These are phyloP conservation scores for Candida adriatica DNA, from an alignment of 805 yeast genomes.

Conservation along the genomic window DNA sequence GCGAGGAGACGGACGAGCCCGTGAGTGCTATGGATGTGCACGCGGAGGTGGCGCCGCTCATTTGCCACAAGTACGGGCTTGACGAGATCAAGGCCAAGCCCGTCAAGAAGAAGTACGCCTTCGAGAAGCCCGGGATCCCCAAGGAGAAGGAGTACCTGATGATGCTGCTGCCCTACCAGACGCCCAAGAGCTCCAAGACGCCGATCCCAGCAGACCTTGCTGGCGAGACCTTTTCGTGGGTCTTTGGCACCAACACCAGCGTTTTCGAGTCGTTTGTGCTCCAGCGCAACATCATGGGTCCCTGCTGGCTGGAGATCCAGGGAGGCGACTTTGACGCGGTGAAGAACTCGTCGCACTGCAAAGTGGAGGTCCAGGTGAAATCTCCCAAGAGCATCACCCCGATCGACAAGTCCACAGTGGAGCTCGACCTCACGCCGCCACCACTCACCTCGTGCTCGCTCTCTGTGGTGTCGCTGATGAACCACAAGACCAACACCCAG, in stretches of 20 bases:
- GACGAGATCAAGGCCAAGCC: slow-evolving; percentile 62
- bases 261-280: slow-evolving; percentile 83
- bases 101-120: slow-evolving; percentile 74
- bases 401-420: slow-evolving; percentile 34
- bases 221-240: slow-evolving; percentile 71
- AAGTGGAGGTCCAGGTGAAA: slow-evolving; percentile 59
- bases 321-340: slow-evolving; percentile 53
- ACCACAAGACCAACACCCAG: slow-evolving; percentile 66
- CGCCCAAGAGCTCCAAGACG: slow-evolving; percentile 45
- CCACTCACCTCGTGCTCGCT: slow-evolving; percentile 67
- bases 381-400: slow-evolving; percentile 44
- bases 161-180: slow-evolving; percentile 65
- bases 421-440: slow-evolving; percentile 42
- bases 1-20: slow-evolving; percentile 32
- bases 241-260: slow-evolving; percentile 70
- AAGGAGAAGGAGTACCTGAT: slow-evolving; percentile 73
- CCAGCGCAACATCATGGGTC: slow-evolving; percentile 87
- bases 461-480: slow-evolving; percentile 75
- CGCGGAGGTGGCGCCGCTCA: slow-evolving; percentile 64
- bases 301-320: slow-evolving; percentile 85
- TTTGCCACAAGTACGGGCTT: slow-evolving; percentile 57
- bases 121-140: slow-evolving; percentile 78
- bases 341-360: slow-evolving; percentile 70
- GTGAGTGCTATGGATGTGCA: slow-evolving; percentile 60
- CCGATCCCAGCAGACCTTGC: slow-evolving; percentile 54